Percentiles rank a stretch among this genome's conserved stretches.
Evolutionary conservation across 805 yeast genomes (phyloP).

Genomic region (Cyberlindnera meyerae): DNA sequence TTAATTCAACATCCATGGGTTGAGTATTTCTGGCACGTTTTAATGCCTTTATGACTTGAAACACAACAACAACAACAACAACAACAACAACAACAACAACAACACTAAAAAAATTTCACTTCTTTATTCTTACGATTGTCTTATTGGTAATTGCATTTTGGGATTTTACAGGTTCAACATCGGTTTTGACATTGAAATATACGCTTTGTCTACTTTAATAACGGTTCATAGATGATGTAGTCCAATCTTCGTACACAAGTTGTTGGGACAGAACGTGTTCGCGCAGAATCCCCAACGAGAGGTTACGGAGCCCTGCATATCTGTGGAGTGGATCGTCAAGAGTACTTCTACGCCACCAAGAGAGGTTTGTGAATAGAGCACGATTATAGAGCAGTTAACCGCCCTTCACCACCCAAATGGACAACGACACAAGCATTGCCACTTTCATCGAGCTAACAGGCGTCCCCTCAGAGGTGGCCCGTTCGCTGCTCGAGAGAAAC

Average conservation of each 20-base stretch:
- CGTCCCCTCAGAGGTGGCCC: constrained; percentile 20
- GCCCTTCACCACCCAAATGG: too few relatives aligned
- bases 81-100: too few relatives aligned
- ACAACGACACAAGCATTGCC: constrained; percentile 6
- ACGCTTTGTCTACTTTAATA: constrained; percentile 1
- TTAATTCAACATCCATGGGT: constrained; percentile 24
- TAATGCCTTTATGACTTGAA: constrained; percentile 6
- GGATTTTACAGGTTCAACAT: constrained; percentile 42
- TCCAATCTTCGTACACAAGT: too few relatives aligned
- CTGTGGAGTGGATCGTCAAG: too few relatives aligned
- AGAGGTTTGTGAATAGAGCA: too few relatives aligned
- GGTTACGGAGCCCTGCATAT: too few relatives aligned
- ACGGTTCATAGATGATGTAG: background rate
- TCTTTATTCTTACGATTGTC: constrained; percentile 16
- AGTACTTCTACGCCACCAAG: too few relatives aligned
- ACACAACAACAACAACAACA: too few relatives aligned
- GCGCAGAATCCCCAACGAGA: too few relatives aligned
- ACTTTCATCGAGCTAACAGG: constrained; percentile 20
- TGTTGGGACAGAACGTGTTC: too few relatives aligned
- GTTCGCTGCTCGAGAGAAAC: constrained; percentile 21
- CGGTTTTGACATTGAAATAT: constrained; percentile 28
- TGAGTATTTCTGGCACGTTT: constrained; percentile 1
- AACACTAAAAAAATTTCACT: constrained; percentile 11
- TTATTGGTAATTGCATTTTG: constrained; percentile 22
- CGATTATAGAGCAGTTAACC: too few relatives aligned